Evolutionary conservation across 176 grass and related monocot species (phyloP), one percentile per base, ranked within the genome.

Genomic region (Echinochloa phyllopogon): DNA sequence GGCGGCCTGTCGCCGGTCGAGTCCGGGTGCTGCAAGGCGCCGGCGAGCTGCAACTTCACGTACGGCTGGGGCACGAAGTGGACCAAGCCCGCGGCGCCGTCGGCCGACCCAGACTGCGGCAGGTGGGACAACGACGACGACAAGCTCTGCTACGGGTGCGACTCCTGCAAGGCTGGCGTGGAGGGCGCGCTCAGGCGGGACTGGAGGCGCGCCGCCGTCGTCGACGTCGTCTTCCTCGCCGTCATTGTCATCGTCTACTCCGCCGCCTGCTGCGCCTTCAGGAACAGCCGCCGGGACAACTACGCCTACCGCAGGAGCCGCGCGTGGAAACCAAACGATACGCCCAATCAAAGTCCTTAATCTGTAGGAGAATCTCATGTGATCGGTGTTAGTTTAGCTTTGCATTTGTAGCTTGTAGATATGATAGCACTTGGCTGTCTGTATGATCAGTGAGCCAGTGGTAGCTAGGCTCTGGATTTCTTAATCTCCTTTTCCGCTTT

Each of bases 21-120:
- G 91, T 94, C 89, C 80, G 89, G 89, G 17, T 97, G 94, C 88
- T 97, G 94, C 89, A 92, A 84, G 60, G 91, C 94, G 27, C 94
- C 94, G 0, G 48, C 85, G 8, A 78, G 75, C n/a, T 97, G 94
- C 39, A 81, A 81, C 69, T 94, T 88, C 85, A 76, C 70, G 8
- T 92, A 92, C 71, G 47, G 52, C 41, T 86, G 92, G 14, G 88
- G 85, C 50, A 83, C 83, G 13, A 74, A 47, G 63, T 93, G 94
- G 94, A 82, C 44, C 20, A 18, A 78, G 20, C 11, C 40, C 25
- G 15, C 48, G 43, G 17, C 44, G 5, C 39, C 21, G 14, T 60
- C 70, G 9, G 78, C 21, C 0, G 84, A 89, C 44, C 65, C 67
- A 23, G 94, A 96, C 84, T 96, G 91, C 80, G 10, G 10, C 14